Evolutionary conservation across 768 basidiomycete genomes (phyloP).

Genomic region (Tulasnella sp.): DNA sequence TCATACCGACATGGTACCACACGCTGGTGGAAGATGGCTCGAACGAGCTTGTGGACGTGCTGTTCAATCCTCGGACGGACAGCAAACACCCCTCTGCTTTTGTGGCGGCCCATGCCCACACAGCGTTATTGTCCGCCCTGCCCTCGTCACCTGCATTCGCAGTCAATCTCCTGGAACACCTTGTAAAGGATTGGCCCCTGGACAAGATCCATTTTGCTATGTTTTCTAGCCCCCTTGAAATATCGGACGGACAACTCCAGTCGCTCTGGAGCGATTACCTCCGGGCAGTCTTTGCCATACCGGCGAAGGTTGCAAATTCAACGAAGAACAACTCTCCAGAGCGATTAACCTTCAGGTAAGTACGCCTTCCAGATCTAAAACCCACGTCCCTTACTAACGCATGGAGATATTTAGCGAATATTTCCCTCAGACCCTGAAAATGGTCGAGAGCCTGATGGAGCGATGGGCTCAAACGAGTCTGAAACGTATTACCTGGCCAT

Average conservation of each 20-base stretch:
- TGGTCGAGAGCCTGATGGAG: conserved; percentile 41
- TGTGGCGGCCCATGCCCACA: conserved; percentile 43
- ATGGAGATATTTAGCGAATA: conserved; percentile 33
- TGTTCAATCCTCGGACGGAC: conserved; percentile 66
- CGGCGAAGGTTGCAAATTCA: conserved; percentile 78
- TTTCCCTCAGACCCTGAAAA: conserved; percentile 35
- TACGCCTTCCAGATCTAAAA: background rate
- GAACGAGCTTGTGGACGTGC: conserved; percentile 59
- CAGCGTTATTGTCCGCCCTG: conserved; percentile 68
- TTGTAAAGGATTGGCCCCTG: conserved; percentile 66
- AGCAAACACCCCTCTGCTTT: conserved; percentile 55
- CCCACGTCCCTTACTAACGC: background rate
- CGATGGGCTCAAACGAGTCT: conserved; percentile 37
- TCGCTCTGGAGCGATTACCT: conserved; percentile 78
- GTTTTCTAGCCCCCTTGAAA: conserved; percentile 43
- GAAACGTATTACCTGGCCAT: conserved; percentile 23
- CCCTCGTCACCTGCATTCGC: conserved; percentile 55
- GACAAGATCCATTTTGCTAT: conserved; percentile 65
- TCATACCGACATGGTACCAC: conserved; percentile 71
- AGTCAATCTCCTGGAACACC: conserved; percentile 56
- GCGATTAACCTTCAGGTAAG: conserved; percentile 50
- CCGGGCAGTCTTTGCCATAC: conserved; percentile 63
- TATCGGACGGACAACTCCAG: conserved; percentile 39
- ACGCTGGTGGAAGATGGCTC: conserved; percentile 56
- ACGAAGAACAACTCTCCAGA: conserved; percentile 53